phyloP scores from a whole-genome alignment of 2,329 filamentous ascomycete species.

The Aschersonia sp. region DNA sequence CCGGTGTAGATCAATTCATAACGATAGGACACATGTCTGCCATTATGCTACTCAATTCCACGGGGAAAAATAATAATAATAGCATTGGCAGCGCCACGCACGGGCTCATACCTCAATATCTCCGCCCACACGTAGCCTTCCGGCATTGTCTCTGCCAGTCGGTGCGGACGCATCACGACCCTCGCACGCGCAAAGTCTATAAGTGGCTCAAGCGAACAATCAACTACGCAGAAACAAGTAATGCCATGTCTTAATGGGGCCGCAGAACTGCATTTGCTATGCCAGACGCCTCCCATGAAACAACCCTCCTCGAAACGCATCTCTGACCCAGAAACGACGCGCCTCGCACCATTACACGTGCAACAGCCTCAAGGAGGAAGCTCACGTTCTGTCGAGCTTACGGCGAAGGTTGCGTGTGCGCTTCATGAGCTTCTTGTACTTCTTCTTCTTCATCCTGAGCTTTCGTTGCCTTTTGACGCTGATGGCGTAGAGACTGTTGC shows the following conservation, averaged over 20 bases:
- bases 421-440: slow-evolving; percentile 99
- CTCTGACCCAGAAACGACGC: slow-evolving; percentile 3
- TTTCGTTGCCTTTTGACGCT: slow-evolving; percentile 86
- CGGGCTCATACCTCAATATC: too few species aligned
- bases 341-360: background rate
- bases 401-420: slow-evolving; percentile 76
- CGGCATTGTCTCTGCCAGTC: background rate
- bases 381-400: slow-evolving; percentile 58
- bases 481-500: slow-evolving; percentile 58
- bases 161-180: background rate
- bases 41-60: too few species aligned
- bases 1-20: too few species aligned
- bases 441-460: slow-evolving; percentile 99
- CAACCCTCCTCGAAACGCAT: slow-evolving; percentile 11
- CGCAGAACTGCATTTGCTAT: slow-evolving; percentile 6
- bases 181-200: background rate
- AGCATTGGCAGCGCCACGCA: too few species aligned
- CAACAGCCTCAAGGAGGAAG: background rate
- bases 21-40: too few species aligned
- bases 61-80: too few species aligned
- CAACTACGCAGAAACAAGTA: too few species aligned
- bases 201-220: background rate
- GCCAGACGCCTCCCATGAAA: slow-evolving; percentile 15
- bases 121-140: too few species aligned
- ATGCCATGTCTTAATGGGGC: too few species aligned